Evolutionary conservation across 2,329 filamentous ascomycete genomes (phyloP), one percentile per base, ranked within the genome.

Genomic region (Calonectria henricotiae): DNA sequence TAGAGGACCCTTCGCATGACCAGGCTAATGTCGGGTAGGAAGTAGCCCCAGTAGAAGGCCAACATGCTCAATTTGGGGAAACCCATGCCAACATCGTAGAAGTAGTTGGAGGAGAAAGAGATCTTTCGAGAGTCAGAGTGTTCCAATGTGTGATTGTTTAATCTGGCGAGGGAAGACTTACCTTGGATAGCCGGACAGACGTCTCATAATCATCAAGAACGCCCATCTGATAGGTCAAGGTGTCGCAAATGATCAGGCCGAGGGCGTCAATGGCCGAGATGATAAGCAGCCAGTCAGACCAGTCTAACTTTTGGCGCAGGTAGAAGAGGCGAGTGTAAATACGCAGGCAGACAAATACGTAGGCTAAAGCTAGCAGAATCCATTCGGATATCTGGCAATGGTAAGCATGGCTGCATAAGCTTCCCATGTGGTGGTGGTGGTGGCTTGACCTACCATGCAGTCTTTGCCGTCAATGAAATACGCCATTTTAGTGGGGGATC

Each of bases 51-150:
- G 69, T 82, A 82, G 62, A 82, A 82, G 1, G 80, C 80, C 25
- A 82, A 25, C 80, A 82, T 82, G 69, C 79, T 81, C 69, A 82
- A 71, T 62, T 82, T 82, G 4, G 80, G 80, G 35, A 81, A 80
- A 0, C 79, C 80, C 80, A 82, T 82, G 6, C 80, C 80, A 3
- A 82, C 77, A 55, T 82, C 80, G 71, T 82, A 82, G 46, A 82
- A 82, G 67, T 82, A 82, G 72, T 82, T 82, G 44, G 80, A 82
- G 0, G 80, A 76, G 20, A 82, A 82, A 1, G 78, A 80, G 37
- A 82, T 80, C 79, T 80, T 25, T 58, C 13, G 9, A 39, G 11
- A 51, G 20, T 49, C 2, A 17, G 43, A 25, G 61, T 17, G 12
- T 23, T 27, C 11, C 0, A 3, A n/a, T 23, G 1, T 0, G 49